Evolutionary conservation across 768 basidiomycete species (phyloP).

Genomic region (Cystobasidiopsis lactophilus): DNA sequence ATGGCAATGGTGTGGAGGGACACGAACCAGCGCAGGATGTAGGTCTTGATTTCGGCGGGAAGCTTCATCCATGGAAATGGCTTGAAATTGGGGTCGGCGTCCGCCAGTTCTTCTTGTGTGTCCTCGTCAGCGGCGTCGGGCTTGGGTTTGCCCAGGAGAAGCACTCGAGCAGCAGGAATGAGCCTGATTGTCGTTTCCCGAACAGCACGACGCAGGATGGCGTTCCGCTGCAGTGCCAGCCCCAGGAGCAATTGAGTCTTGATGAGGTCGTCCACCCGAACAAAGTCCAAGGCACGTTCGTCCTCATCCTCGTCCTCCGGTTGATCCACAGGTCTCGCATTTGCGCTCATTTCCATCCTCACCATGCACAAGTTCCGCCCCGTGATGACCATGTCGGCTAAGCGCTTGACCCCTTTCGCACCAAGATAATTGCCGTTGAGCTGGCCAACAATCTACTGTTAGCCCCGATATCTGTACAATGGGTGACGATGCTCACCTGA

Average conservation of each 20-base stretch:
- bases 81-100: not conserved
- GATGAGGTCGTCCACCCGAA: no score
- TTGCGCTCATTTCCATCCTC: conserved; percentile 5
- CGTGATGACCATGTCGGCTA: conserved; percentile 8
- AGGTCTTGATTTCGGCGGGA: no score
- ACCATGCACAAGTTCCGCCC: conserved; percentile 5
- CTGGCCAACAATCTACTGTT: not conserved
- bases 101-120: not conserved
- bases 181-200: conserved; percentile 3
- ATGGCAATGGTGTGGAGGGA: no score
- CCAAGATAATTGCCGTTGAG: conserved; percentile 10
- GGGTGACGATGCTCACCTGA: no score
- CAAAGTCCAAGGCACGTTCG: not conserved
- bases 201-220: not conserved
- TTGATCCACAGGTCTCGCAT: not conserved
- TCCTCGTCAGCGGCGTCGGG: not conserved
- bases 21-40: no score
- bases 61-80: no score
- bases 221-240: no score
- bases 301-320: not conserved
- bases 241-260: no score
- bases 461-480: no score
- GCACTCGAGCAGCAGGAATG: not conserved
- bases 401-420: not conserved
- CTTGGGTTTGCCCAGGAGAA: not conserved